Conservation (phyloP, 129 eudicot species). For the Apium graveolens region DNA sequence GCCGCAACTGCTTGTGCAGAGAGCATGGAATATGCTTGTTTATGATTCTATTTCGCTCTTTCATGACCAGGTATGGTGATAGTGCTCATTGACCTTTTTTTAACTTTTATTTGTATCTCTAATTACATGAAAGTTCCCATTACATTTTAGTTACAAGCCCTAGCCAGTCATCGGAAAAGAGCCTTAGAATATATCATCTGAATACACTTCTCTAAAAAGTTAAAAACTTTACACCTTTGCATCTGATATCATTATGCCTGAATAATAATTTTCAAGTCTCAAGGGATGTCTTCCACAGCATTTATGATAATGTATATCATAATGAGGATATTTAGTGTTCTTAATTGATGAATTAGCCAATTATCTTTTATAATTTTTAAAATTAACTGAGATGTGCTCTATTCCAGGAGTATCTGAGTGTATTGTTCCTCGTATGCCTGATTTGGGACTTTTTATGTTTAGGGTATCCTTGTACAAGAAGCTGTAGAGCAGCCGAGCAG, state of each 20-base stretch:
- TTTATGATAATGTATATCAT: not conserved
- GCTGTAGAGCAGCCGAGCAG: not conserved
- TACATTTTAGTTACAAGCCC: not conserved
- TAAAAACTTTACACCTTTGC: not conserved
- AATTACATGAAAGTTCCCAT: not conserved
- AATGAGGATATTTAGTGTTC: not conserved
- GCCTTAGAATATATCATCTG: too few relatives aligned
- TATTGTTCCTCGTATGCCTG: not conserved
- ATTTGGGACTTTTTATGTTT: not conserved
- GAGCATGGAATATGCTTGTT: slow-evolving; percentile 76
- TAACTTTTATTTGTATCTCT: not conserved
- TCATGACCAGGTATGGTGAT: slow-evolving; percentile 53
- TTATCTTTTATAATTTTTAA: not conserved
- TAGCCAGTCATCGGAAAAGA: too few relatives aligned
- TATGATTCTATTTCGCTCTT: slow-evolving; percentile 37
- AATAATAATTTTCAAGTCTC: not conserved
- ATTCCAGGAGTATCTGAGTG: not conserved
- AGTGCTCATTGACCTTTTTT: not conserved
- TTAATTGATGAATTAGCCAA: not conserved
- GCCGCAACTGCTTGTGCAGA: slow-evolving; percentile 77
- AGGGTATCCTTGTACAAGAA: not conserved
- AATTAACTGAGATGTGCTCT: not conserved
- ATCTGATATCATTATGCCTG: too few relatives aligned
- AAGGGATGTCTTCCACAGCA: not conserved
- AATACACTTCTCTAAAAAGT: not conserved